Conservation (phyloP, 2,329 filamentous ascomycete genomes). For the Phialophora verrucosa region DNA sequence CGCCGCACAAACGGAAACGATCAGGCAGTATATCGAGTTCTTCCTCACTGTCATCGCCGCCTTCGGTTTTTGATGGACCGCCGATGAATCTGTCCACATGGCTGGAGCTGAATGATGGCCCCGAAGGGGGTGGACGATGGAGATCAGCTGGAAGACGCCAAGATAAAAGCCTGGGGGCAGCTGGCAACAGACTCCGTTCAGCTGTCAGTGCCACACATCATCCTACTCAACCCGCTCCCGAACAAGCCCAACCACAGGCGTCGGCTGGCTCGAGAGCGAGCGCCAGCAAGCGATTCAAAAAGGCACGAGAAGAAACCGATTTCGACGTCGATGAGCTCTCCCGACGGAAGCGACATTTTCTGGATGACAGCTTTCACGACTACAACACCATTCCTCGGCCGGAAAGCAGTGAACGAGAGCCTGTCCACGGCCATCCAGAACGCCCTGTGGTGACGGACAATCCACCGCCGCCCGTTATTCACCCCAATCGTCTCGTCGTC, state of each 20-base stretch:
- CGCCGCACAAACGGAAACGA: slow-evolving; percentile 33
- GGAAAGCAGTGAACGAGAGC: slow-evolving; percentile 35
- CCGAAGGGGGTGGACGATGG: slow-evolving; percentile 21
- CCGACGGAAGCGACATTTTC: slow-evolving; percentile 27
- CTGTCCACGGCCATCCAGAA: slow-evolving; percentile 24
- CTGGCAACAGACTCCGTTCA: slow-evolving; percentile 36
- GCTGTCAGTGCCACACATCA: slow-evolving; percentile 25
- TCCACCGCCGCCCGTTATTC: slow-evolving; percentile 35
- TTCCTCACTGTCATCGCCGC: slow-evolving; percentile 50
- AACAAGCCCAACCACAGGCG: slow-evolving; percentile 15
- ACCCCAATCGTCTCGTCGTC: slow-evolving; percentile 34
- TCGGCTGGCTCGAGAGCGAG: slow-evolving; percentile 14
- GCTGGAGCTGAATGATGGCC: slow-evolving; percentile 22
- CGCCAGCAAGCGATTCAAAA: slow-evolving; percentile 28
- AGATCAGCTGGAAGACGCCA: slow-evolving; percentile 34
- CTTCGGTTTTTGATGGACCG: slow-evolving; percentile 45
- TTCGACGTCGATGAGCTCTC: slow-evolving; percentile 35
- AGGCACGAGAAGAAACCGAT: slow-evolving; percentile 29
- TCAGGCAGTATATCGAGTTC: slow-evolving; percentile 42
- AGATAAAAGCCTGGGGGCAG: slow-evolving; percentile 30
- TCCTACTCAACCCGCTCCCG: slow-evolving; percentile 19
- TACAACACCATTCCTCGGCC: slow-evolving; percentile 37
- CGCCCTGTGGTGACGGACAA: slow-evolving; percentile 12
- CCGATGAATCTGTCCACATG: slow-evolving; percentile 40
- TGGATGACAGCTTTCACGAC: slow-evolving; percentile 35